These are phyloP conservation scores for Pyracantha coccinea DNA, from an alignment of 331 rosid species.

Conservation along the genomic window DNA sequence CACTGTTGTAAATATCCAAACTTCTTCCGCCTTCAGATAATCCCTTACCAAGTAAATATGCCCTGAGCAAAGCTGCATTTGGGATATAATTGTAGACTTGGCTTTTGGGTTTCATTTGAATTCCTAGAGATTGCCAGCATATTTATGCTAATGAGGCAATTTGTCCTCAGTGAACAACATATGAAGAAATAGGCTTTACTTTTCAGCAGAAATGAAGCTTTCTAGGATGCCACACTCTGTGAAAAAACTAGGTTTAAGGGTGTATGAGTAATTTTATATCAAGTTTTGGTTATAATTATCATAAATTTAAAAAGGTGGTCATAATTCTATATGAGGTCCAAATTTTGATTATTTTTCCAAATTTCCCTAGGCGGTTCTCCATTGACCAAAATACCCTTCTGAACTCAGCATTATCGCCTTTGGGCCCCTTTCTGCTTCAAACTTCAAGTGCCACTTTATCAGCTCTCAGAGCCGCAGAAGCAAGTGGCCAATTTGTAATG, in stretches of 20 bases:
- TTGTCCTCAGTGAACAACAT: not conserved
- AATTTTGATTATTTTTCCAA: too few relatives aligned
- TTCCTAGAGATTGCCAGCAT: not conserved
- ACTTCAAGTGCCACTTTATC: slow-evolving; percentile 22
- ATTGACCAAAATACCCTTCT: slow-evolving; percentile 25
- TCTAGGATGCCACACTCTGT: too few relatives aligned
- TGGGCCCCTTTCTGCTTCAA: not conserved
- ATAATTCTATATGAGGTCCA: too few relatives aligned
- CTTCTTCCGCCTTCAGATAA: slow-evolving; percentile 50
- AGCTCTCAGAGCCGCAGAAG: slow-evolving; percentile 11
- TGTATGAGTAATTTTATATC: too few relatives aligned
- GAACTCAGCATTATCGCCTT: slow-evolving; percentile 5
- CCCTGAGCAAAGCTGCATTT: not conserved
- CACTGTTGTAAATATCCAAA: slow-evolving; percentile 50
- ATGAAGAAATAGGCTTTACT: not conserved
- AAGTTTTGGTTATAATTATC: too few relatives aligned
- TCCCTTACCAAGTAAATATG: too few relatives aligned
- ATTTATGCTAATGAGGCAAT: not conserved
- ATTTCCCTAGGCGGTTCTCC: not conserved
- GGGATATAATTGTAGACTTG: not conserved
- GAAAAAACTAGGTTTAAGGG: too few relatives aligned
- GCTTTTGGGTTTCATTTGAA: not conserved
- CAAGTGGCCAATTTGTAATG: not conserved
- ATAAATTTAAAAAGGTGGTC: too few relatives aligned
- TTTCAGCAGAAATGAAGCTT: too few relatives aligned